phyloP scores from a whole-genome alignment of 2,329 filamentous ascomycete species.

The Verticillium alfalfae region DNA sequence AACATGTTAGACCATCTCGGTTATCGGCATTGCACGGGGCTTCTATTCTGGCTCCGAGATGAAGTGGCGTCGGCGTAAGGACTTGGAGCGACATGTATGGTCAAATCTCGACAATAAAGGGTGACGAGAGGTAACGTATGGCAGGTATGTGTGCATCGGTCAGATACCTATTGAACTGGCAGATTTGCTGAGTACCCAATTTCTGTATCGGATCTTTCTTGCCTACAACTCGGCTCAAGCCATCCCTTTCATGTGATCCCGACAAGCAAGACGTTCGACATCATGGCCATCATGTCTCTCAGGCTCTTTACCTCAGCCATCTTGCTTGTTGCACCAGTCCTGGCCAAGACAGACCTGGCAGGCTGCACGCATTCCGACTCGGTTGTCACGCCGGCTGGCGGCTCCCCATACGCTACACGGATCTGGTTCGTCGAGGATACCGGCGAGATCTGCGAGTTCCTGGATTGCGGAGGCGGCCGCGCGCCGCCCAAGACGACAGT shows the following conservation, averaged over 20 bases:
- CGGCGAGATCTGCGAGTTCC: constrained; percentile 57
- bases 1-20: not conserved
- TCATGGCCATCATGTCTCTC: not conserved
- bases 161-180: no score
- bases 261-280: not conserved
- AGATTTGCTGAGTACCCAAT: no score
- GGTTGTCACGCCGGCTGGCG: constrained; percentile 8
- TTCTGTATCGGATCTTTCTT: no score
- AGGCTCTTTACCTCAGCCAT: not conserved
- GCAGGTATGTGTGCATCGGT: no score
- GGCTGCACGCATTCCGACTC: constrained; percentile 33
- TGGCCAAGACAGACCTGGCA: constrained; percentile 37
- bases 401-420: constrained; percentile 17
- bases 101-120: not conserved
- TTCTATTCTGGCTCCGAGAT: not conserved
- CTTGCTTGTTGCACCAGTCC: constrained; percentile 10
- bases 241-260: not conserved
- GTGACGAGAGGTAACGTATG: no score
- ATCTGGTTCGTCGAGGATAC: constrained; percentile 58
- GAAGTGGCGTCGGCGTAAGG: not conserved
- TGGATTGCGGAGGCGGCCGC: constrained; percentile 63
- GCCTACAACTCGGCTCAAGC: no score
- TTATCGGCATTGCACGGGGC: not conserved
- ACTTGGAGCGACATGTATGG: not conserved
- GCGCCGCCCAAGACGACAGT: constrained; percentile 59